Evolutionary conservation across 2,329 filamentous ascomycete species (phyloP).

Genomic region (Pseudovirgaria hyperparasitica): DNA sequence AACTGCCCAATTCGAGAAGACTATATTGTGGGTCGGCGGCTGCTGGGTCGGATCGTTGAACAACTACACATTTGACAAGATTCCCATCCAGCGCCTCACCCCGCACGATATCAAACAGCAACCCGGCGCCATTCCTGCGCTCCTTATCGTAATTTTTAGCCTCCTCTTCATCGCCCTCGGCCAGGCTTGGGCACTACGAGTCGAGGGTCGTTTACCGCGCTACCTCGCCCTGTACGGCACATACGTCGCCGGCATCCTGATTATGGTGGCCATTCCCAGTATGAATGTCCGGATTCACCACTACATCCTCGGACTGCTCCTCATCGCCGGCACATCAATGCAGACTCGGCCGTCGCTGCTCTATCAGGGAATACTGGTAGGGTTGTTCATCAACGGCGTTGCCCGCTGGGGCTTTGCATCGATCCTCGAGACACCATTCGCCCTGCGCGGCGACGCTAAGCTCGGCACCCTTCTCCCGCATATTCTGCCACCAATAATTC

Average conservation of each 20-base stretch:
- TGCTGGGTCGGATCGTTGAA: constrained; percentile 87
- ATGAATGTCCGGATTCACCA: constrained; percentile 85
- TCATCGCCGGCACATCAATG: constrained; percentile 78
- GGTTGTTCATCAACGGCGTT: constrained; percentile 86
- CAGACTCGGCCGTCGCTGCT: constrained; percentile 74
- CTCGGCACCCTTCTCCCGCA: constrained; percentile 46
- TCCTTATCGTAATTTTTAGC: constrained; percentile 63
- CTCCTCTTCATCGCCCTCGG: constrained; percentile 55
- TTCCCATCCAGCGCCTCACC: constrained; percentile 86
- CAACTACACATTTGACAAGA: constrained; percentile 90
- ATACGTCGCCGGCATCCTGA: constrained; percentile 52
- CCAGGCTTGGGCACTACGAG: constrained; percentile 76
- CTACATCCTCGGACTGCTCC: constrained; percentile 76
- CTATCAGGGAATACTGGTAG: constrained; percentile 81
- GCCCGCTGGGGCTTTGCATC: constrained; percentile 89
- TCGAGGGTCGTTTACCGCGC: constrained; percentile 66
- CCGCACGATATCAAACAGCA: constrained; percentile 79
- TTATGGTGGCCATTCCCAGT: constrained; percentile 59
- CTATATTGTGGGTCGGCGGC: constrained; percentile 75
- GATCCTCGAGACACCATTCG: constrained; percentile 68
- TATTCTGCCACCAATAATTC: constrained; percentile 25
- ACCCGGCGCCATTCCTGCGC: constrained; percentile 72
- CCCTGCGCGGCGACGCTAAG: constrained; percentile 47
- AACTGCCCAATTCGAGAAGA: constrained; percentile 78
- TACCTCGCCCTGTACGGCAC: constrained; percentile 69